A percentile compares a stretch with the other conserved stretches of the same genome.
Evolutionary conservation across 2,329 filamentous ascomycete genomes (phyloP).

Genomic region (Calonectria ilicicola): DNA sequence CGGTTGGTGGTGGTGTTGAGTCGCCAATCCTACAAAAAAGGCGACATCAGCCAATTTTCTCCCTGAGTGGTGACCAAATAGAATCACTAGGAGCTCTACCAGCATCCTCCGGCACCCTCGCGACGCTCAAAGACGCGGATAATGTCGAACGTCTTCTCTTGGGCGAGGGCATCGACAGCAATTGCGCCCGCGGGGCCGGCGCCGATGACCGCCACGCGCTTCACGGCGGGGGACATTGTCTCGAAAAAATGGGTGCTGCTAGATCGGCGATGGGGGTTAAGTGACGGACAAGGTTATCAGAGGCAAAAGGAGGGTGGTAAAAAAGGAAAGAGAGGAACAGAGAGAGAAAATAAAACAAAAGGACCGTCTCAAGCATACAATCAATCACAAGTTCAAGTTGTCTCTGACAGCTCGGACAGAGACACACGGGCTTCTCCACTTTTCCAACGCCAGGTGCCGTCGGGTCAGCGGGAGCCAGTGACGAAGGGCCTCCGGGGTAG

Average conservation of each 20-base stretch:
- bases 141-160: conserved; percentile 68
- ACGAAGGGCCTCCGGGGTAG: background rate
- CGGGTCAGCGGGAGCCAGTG: conserved; percentile 20
- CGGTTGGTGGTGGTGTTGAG: conserved; percentile 49
- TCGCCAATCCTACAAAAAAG: conserved; percentile 56
- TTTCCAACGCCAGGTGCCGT: background rate
- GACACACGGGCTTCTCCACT: background rate
- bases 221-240: conserved; percentile 24
- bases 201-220: conserved; percentile 69
- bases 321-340: background rate
- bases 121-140: conserved; percentile 73
- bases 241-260: background rate
- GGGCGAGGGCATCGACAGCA: conserved; percentile 67
- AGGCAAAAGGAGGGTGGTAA: background rate
- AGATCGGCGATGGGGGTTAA: background rate
- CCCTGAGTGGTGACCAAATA: too few species aligned
- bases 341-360: background rate
- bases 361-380: background rate
- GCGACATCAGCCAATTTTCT: background rate
- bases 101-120: conserved; percentile 69
- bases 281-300: background rate
- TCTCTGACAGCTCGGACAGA: background rate
- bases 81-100: too few species aligned
- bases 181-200: conserved; percentile 71
- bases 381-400: background rate